A percentile compares a stretch with the other conserved stretches of the same genome.
Evolutionary conservation across 192 early-diverging fungal species (phyloP).

Genomic region (Allomyces macrogynus): DNA sequence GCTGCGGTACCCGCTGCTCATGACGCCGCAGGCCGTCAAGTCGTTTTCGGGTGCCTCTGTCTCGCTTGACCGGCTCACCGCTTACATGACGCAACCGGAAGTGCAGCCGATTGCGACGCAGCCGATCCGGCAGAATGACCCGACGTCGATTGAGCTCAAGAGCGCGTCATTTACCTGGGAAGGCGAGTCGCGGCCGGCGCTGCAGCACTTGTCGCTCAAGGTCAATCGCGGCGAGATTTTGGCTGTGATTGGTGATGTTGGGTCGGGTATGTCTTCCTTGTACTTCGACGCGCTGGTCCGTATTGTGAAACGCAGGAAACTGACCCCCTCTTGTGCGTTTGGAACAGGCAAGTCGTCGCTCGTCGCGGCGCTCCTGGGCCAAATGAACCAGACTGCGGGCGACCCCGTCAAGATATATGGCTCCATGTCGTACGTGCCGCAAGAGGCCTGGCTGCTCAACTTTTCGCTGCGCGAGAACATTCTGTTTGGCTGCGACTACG

Average conservation of each 20-base stretch:
- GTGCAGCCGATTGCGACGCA: slow-evolving; percentile 22
- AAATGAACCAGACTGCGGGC: slow-evolving; percentile 31
- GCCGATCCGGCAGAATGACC: slow-evolving; percentile 9
- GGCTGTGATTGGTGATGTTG: slow-evolving; percentile 49
- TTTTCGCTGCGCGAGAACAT: slow-evolving; percentile 56
- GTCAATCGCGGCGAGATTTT: slow-evolving; percentile 29
- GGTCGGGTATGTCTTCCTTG: slow-evolving; percentile 21
- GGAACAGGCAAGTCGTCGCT: slow-evolving; percentile 38
- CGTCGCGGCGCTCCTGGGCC: slow-evolving; percentile 43
- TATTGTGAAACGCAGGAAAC: not conserved
- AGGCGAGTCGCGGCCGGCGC: slow-evolving; percentile 16
- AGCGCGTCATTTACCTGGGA: slow-evolving; percentile 35
- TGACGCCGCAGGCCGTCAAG: slow-evolving; percentile 42
- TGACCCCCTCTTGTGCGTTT: too few species aligned
- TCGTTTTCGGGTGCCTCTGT: slow-evolving; percentile 25
- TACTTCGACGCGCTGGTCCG: not conserved
- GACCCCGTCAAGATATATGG: slow-evolving; percentile 23
- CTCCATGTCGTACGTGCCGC: slow-evolving; percentile 35
- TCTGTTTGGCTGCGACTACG: slow-evolving; percentile 45
- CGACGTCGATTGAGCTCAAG: slow-evolving; percentile 24
- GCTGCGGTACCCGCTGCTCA: slow-evolving; percentile 42
- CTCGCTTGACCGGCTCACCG: slow-evolving; percentile 33
- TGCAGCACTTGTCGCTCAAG: slow-evolving; percentile 24
- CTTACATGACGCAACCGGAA: slow-evolving; percentile 37
- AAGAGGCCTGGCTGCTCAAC: slow-evolving; percentile 52